phyloP scores from a whole-genome alignment of 345 rosid genomes.

The Mallotus nudiflorus region DNA sequence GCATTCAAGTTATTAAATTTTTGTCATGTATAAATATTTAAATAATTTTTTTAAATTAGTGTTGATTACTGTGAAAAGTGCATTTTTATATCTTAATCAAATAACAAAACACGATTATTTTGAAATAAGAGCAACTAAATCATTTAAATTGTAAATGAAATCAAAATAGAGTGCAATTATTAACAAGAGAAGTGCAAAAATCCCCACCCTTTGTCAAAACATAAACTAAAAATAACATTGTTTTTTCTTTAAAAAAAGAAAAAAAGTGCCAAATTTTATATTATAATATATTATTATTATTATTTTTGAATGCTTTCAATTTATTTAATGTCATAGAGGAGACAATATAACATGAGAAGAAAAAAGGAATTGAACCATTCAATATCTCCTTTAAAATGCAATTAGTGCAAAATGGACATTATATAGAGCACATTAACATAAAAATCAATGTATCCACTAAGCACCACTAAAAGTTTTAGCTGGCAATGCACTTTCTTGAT shows the following conservation, averaged over 20 bases:
- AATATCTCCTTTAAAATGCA: not conserved
- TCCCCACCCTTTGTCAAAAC: too few species aligned
- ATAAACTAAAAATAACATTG: not conserved
- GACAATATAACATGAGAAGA: not conserved
- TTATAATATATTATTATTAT: not conserved
- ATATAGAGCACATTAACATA: not conserved
- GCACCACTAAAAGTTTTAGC: not conserved
- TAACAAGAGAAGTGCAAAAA: too few species aligned
- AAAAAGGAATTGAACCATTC: too few species aligned
- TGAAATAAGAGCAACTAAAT: too few species aligned
- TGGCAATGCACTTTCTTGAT: conserved; percentile 8
- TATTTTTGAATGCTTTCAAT: not conserved
- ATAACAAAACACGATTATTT: too few species aligned
- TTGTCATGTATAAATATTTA: too few species aligned
- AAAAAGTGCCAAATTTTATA: not conserved
- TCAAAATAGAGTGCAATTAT: too few species aligned
- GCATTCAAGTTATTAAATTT: too few species aligned
- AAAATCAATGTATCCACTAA: conserved; percentile 6
- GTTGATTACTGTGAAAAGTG: too few species aligned
- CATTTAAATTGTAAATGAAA: too few species aligned
- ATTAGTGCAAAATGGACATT: conserved; percentile 5
- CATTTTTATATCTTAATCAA: too few species aligned
- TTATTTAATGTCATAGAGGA: not conserved
- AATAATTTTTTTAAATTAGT: too few species aligned
- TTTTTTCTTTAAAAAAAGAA: not conserved